phyloP scores from a whole-genome alignment of 73 alveolate species.

The Blepharisma japonicum region DNA sequence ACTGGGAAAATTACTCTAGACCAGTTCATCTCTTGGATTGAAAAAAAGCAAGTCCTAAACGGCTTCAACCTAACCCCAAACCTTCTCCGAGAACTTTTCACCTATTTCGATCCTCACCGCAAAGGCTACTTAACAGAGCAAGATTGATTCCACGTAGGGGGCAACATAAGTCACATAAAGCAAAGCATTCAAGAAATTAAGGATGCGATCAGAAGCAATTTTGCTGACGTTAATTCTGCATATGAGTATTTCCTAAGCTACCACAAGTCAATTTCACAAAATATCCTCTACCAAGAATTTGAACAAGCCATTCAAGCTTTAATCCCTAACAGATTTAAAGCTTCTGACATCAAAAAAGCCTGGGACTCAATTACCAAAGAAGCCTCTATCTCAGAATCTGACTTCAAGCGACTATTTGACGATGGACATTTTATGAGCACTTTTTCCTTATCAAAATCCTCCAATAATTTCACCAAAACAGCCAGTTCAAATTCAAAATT shows the following conservation, averaged over 20 bases:
- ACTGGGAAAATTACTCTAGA: constrained; percentile 40
- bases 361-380: constrained; percentile 54
- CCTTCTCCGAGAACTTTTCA: constrained; percentile 60
- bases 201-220: constrained; percentile 56
- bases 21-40: constrained; percentile 60
- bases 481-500: constrained; percentile 23
- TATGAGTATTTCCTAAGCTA: constrained; percentile 57
- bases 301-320: constrained; percentile 52
- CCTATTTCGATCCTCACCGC: constrained; percentile 78
- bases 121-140: constrained; percentile 74
- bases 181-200: constrained; percentile 63
- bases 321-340: constrained; percentile 55
- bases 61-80: constrained; percentile 80
- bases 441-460: neutral
- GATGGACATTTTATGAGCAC: constrained; percentile 6
- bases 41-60: constrained; percentile 57
- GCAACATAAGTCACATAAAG: constrained; percentile 54
- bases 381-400: constrained; percentile 31
- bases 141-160: constrained; percentile 72
- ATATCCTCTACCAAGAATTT: constrained; percentile 45
- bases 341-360: constrained; percentile 43
- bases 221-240: constrained; percentile 62
- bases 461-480: constrained; percentile 1
- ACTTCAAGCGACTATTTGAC: neutral
- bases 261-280: constrained; percentile 28